Percentiles rank a stretch among this genome's conserved stretches.
phyloP scores from a whole-genome alignment of 2,329 filamentous ascomycete species.

The Pleoardoris graminearum region DNA sequence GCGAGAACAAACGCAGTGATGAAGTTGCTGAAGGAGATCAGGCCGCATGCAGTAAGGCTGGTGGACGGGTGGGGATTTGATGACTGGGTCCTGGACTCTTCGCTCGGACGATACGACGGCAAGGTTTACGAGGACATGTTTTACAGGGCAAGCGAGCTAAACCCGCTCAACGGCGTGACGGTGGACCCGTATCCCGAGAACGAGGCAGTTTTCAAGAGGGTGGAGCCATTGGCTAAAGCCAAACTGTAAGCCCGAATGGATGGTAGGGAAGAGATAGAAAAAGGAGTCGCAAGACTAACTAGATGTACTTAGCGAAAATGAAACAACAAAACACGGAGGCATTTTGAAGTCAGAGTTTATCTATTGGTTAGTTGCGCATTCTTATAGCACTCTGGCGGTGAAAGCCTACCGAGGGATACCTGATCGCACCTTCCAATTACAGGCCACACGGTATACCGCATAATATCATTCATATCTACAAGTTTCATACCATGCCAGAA shows the following conservation, averaged over 20 bases:
- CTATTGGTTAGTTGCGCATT: too few relatives aligned
- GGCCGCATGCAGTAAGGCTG: constrained; percentile 71
- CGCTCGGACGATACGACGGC: constrained; percentile 70
- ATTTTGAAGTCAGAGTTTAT: too few relatives aligned
- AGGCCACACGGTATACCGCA: too few relatives aligned
- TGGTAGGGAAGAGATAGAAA: neutral
- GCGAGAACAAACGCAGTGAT: constrained; percentile 69
- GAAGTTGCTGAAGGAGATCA: constrained; percentile 69
- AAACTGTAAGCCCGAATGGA: constrained; percentile 50
- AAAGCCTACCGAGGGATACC: too few relatives aligned
- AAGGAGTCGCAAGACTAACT: neutral
- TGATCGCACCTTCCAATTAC: too few relatives aligned
- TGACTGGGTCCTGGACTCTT: constrained; percentile 76
- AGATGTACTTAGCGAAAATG: too few relatives aligned
- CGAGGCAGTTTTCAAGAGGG: constrained; percentile 63
- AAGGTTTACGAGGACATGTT: constrained; percentile 81
- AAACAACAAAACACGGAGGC: too few relatives aligned
- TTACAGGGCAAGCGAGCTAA: constrained; percentile 69
- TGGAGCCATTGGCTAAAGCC: constrained; percentile 54
- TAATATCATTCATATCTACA: too few relatives aligned
- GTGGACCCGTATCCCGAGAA: constrained; percentile 73
- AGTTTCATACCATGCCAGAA: too few relatives aligned
- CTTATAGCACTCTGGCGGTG: too few relatives aligned
- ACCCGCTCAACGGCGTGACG: constrained; percentile 72
- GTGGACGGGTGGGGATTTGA: constrained; percentile 78